Percentiles rank a stretch among this genome's conserved stretches.
phyloP scores from a whole-genome alignment of 1,139 yeast genomes.

The Casaregolazyma lundiana region DNA sequence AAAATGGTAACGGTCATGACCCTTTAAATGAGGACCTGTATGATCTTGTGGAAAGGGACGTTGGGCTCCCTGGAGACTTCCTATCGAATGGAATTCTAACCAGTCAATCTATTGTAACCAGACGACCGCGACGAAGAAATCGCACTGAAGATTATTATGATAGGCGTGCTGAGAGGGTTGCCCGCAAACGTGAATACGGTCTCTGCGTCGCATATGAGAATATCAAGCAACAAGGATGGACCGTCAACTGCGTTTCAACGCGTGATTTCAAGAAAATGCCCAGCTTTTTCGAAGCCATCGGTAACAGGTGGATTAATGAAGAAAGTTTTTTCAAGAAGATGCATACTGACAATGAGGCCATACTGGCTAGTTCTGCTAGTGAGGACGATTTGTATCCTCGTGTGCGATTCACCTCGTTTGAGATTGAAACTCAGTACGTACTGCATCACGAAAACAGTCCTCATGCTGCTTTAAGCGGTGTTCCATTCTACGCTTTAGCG shows the following conservation, averaged over 20 bases:
- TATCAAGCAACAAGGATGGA: slow-evolving; percentile 55
- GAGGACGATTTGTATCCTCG: slow-evolving; percentile 15
- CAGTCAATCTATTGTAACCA: not conserved
- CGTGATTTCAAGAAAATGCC: slow-evolving; percentile 47
- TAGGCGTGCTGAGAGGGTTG: slow-evolving; percentile 3
- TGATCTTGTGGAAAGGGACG: slow-evolving; percentile 1
- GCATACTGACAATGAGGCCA: slow-evolving; percentile 12
- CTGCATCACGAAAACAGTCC: slow-evolving; percentile 11
- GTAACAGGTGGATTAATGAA: slow-evolving; percentile 40
- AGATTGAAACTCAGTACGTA: slow-evolving; percentile 20
- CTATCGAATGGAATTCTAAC: not conserved
- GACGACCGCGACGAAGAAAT: slow-evolving; percentile 1
- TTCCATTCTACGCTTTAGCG: slow-evolving; percentile 8
- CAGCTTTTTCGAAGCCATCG: slow-evolving; percentile 46
- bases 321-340: slow-evolving; percentile 31
- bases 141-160: slow-evolving; percentile 2
- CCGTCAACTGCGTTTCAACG: slow-evolving; percentile 41
- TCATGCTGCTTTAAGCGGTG: slow-evolving; percentile 1
- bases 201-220: slow-evolving; percentile 30
- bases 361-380: slow-evolving; percentile 5
- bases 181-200: slow-evolving; percentile 20
- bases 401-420: slow-evolving; percentile 20
- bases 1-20: not conserved
- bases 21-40: slow-evolving; percentile 2
- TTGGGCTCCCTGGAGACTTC: too few species aligned